These are phyloP conservation scores for Fusarium hainanense DNA, from an alignment of 2,329 filamentous ascomycete species.

Conservation along the genomic window DNA sequence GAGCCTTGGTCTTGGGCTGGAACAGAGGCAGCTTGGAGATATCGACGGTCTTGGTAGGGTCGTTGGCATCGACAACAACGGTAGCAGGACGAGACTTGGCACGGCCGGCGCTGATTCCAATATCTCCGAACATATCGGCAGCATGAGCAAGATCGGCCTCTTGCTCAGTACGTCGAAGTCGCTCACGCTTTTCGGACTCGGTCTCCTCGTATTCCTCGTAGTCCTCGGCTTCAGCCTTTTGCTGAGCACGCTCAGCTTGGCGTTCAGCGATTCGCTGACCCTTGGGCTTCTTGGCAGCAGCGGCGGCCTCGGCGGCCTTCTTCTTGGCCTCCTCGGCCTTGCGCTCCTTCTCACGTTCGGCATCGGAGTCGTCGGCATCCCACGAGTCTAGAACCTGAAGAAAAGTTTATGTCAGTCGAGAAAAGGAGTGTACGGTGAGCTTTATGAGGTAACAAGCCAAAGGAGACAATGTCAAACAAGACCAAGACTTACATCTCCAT, in stretches of 20 bases:
- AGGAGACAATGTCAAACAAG: not conserved
- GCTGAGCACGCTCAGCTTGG: constrained; percentile 69
- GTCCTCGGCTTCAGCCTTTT: constrained; percentile 63
- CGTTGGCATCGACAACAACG: constrained; percentile 75
- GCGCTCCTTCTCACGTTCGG: constrained; percentile 92
- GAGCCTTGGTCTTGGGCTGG: constrained; percentile 86
- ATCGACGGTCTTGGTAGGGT: constrained; percentile 84
- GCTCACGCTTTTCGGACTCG: constrained; percentile 76
- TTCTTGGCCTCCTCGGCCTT: constrained; percentile 88
- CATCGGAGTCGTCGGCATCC: constrained; percentile 97
- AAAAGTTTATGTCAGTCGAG: constrained; percentile 5
- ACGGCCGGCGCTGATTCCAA: constrained; percentile 74
- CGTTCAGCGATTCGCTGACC: constrained; percentile 85
- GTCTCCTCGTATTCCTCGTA: constrained; percentile 77
- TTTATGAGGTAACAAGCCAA: not conserved
- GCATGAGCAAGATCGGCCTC: constrained; percentile 91
- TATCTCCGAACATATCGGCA: constrained; percentile 86
- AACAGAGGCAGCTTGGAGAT: constrained; percentile 84
- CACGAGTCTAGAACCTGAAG: constrained; percentile 91
- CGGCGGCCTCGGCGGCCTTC: constrained; percentile 88
- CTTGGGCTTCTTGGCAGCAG: constrained; percentile 91
- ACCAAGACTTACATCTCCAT: constrained; percentile 75
- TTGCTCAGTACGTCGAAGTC: constrained; percentile 82
- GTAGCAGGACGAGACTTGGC: constrained; percentile 73
- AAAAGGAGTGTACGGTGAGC: too few species aligned